Evolutionary conservation across 768 basidiomycete genomes (phyloP).

Genomic region (Tephrocybe sp.): DNA sequence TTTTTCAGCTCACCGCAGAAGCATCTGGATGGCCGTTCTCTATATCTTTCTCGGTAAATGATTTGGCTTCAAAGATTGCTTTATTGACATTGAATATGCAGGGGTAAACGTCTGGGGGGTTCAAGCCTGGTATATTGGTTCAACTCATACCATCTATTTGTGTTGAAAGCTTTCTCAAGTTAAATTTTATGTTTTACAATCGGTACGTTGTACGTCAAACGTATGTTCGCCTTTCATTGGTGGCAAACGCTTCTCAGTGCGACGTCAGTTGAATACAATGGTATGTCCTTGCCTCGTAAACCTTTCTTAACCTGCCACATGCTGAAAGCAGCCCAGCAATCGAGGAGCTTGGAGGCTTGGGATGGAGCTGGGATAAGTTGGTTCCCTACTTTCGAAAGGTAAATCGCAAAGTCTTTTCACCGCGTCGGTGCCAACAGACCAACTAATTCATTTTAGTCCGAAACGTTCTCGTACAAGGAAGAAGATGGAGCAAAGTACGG

Average conservation of each 20-base stretch:
- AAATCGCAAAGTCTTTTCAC: background rate
- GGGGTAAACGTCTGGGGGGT: conserved; percentile 1
- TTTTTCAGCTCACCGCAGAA: background rate
- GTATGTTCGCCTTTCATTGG: background rate
- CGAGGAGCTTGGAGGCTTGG: background rate
- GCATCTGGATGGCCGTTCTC: background rate
- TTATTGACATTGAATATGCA: background rate
- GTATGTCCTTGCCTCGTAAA: background rate
- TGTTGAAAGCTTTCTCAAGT: no score
- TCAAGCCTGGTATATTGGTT: background rate
- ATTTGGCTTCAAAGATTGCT: background rate
- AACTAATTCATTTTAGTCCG: background rate
- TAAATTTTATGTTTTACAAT: background rate
- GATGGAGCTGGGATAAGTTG: conserved; percentile 3
- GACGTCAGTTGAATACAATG: background rate
- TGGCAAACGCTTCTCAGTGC: background rate
- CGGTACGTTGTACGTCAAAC: background rate
- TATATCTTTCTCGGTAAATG: background rate
- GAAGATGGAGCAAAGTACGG: background rate
- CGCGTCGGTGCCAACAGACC: background rate
- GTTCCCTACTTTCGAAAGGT: conserved; percentile 6
- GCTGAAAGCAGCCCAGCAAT: background rate
- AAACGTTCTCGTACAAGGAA: background rate
- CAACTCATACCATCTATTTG: background rate
- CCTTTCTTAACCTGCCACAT: background rate